phyloP scores from a whole-genome alignment of 441 rosid species.

The Syzygium malaccense region DNA sequence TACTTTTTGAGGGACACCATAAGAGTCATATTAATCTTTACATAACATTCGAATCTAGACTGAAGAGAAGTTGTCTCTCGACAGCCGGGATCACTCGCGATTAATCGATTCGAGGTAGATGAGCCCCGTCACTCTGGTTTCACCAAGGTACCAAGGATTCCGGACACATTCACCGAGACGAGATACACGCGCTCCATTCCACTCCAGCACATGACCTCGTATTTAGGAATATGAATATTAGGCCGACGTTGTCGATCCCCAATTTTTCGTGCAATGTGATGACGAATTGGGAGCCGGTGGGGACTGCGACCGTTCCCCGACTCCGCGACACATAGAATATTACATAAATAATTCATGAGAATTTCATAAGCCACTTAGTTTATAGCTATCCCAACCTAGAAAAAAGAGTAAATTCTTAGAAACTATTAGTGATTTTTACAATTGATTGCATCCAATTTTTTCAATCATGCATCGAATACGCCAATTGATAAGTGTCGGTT shows the following conservation, averaged over 20 bases:
- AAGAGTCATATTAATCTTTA: neutral
- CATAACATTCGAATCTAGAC: neutral
- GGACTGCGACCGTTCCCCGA: neutral
- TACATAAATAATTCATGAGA: neutral
- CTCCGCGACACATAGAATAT: neutral
- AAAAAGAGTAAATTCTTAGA: too few relatives aligned
- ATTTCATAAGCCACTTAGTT: neutral
- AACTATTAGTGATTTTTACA: neutral
- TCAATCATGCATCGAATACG: neutral
- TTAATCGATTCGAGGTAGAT: neutral
- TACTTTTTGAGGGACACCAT: neutral
- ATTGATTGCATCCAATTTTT: neutral
- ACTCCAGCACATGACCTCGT: neutral
- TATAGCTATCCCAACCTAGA: neutral
- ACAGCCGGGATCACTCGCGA: neutral
- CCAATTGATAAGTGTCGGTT: neutral
- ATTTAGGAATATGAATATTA: too few relatives aligned
- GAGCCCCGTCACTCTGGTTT: neutral
- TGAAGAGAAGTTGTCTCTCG: neutral
- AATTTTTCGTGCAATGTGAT: neutral
- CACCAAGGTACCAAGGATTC: neutral
- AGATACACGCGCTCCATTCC: fast-evolving
- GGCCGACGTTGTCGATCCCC: neutral
- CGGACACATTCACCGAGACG: neutral
- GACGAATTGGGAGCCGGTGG: neutral